Base-by-base conservation (phyloP, 768 basidiomycete species). In the Russula sp. region DNA sequence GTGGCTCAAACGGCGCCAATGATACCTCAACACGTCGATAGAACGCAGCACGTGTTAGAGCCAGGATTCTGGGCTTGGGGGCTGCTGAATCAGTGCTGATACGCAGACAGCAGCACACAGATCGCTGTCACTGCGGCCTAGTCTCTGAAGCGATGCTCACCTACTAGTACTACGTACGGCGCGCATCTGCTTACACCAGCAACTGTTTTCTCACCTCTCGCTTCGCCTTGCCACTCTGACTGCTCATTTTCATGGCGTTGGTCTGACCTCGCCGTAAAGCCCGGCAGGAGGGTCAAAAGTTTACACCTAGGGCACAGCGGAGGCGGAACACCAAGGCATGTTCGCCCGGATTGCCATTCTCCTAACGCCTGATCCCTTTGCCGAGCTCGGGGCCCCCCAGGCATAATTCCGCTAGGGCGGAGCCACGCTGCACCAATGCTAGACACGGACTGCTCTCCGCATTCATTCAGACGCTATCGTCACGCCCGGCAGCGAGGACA, bases 401-500 rank as follows among this genome's bases (percentile, higher is more conserved):
- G 98, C 73, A 85, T 89, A 66, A 81, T 98, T 42, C 97, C 97
- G 1, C 83, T 98, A 61, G 92, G 92, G 18, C 87, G 95, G 61
- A 90, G 88, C 34, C 89, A 92, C 75, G 87, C 88, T 2, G 89
- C 85, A 3, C 79, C 90, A 30, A 90, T 93, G 34, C 89, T 98
- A 42, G 96, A 98, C 76, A 98, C 96, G 0, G 92, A 90, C 72
- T 98, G 94, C 93, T 92, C 90, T 0, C 95, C 94, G 0, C 92
- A 96, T 74, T 88, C 94, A 72, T 32, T 10, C 32, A 32, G 96
- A 98, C 76, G 79, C 83, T n/a, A 80, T 96, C 71, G 90, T 97
- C 69, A 95, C n/a, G n/a, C n/a, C n/a, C n/a, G n/a, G n/a, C n/a
- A n/a, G n/a, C 90, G 96, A 98, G 74, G 96, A 98, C 73, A 94